phyloP scores from a whole-genome alignment of 768 basidiomycete species.

The Termitomyces sp. region DNA sequence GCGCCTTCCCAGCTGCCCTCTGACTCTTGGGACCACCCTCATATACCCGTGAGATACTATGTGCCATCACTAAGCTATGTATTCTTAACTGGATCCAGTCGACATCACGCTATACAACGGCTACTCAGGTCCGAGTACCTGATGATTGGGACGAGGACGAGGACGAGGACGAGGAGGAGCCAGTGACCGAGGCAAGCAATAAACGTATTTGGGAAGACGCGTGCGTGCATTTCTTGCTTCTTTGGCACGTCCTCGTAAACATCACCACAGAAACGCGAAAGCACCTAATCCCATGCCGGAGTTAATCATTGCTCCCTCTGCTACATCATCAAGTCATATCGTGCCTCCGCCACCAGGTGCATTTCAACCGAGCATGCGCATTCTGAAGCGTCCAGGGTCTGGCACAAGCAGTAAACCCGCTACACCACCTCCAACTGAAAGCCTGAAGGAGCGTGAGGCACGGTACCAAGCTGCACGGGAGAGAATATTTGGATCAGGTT shows the following conservation, averaged over 20 bases:
- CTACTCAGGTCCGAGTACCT: slow-evolving; percentile 8
- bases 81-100: slow-evolving; percentile 6
- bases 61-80: not conserved
- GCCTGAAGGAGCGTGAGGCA: slow-evolving; percentile 62
- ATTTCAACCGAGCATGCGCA: slow-evolving; percentile 59
- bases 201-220: slow-evolving; percentile 65
- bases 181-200: slow-evolving; percentile 31
- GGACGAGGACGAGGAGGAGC: slow-evolving; percentile 19
- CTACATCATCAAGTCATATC: slow-evolving; percentile 27
- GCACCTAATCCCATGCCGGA: slow-evolving; percentile 64
- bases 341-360: slow-evolving; percentile 49
- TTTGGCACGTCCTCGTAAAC: not conserved
- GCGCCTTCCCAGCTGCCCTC: slow-evolving; percentile 12
- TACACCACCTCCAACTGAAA: slow-evolving; percentile 21
- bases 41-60: slow-evolving; percentile 9
- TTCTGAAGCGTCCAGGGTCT: slow-evolving; percentile 61
- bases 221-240: slow-evolving; percentile 35
- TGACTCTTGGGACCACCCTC: slow-evolving; percentile 17
- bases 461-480: slow-evolving; percentile 70
- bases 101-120: slow-evolving; percentile 8
- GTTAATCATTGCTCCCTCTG: slow-evolving; percentile 37
- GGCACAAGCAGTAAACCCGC: slow-evolving; percentile 20
- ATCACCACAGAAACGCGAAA: slow-evolving; percentile 43
- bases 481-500: slow-evolving; percentile 54
- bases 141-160: slow-evolving; percentile 28